Base-by-base conservation (phyloP, 1,139 yeast species). In the Suhomyces maxii region DNA sequence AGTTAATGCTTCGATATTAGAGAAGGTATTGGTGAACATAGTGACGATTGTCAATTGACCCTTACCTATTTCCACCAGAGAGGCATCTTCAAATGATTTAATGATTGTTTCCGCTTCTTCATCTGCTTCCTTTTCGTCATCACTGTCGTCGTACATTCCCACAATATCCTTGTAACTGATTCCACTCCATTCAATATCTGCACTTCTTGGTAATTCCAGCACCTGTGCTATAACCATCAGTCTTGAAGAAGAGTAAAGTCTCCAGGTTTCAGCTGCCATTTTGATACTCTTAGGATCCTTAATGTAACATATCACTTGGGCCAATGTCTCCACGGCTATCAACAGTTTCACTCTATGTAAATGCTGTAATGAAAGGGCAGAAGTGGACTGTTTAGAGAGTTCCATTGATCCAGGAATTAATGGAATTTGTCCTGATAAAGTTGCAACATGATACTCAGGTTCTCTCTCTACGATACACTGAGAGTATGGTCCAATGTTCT, bases 401-500 rank as follows among this genome's bases (percentile, higher is more conserved):
- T 65, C 75, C 93, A 91, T 87, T 5, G 80, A 65, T 0, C 80
- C 65, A 0, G 99, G 98, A 3, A 86, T 62, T 40, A 93, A 70
- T 1, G 97, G 96, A 36, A 93, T 91, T 65, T 93, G 98, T 0
- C 99, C 99, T 37, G 97, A 89, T n/a, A 90, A 67, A 37, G 82
- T 78, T 0, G 87, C 83, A 7, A 81, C 56, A 35, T 71, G 65
- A 47, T 63, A 61, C 30, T 77, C 74, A 13, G 67, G 68, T 7
- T 63, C 62, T 10, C 39, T 42, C 45, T 75, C 79, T 42, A 81
- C 70, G 10, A 84, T 80, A 0, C 93, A 80, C 64, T 93, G 99
- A 0, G 99, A 91, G 62, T 93, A 93, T 0, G 99, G 99, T 0
- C 99, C 99, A 46, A 93, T 93, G 56, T 93, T 93, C 39, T 96